These are phyloP conservation scores for Elsinoe batatas DNA, from an alignment of 2,329 filamentous ascomycete genomes.

Conservation along the genomic window DNA sequence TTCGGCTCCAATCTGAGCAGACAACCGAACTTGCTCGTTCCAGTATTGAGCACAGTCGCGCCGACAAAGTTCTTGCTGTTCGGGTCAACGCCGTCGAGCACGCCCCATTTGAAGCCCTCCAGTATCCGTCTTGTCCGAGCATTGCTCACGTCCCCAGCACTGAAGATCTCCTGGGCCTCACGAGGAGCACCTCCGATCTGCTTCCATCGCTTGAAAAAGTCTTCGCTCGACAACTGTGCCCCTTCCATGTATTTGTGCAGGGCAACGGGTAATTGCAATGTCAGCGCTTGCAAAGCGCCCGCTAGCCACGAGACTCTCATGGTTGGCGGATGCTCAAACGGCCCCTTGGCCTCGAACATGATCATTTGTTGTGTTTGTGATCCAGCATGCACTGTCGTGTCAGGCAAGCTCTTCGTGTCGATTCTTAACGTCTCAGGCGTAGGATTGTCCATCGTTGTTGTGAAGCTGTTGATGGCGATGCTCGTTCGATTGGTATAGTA, in stretches of 20 bases:
- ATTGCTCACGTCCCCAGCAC: constrained; percentile 56
- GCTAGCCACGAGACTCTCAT: constrained; percentile 91
- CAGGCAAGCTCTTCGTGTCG: constrained; percentile 80
- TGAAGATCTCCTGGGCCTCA: constrained; percentile 81
- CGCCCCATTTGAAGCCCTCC: constrained; percentile 79
- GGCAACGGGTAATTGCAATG: constrained; percentile 76
- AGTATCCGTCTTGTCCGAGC: constrained; percentile 62
- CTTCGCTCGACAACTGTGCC: constrained; percentile 73
- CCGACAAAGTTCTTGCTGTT: constrained; percentile 92
- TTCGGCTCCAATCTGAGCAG: constrained; percentile 91
- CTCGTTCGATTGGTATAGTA: constrained; percentile 94
- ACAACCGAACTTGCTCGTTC: constrained; percentile 83
- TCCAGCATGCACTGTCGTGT: constrained; percentile 64
- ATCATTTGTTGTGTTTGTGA: constrained; percentile 85
- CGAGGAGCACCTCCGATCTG: constrained; percentile 85
- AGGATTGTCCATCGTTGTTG: constrained; percentile 79
- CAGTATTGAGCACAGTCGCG: constrained; percentile 71
- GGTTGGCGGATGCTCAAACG: constrained; percentile 78
- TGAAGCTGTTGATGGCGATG: constrained; percentile 71
- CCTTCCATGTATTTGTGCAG: constrained; percentile 97
- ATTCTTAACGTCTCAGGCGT: constrained; percentile 61
- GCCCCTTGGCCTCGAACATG: constrained; percentile 78
- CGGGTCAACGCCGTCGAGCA: constrained; percentile 77
- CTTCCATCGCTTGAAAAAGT: constrained; percentile 99
- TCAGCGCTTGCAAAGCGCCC: constrained; percentile 84